phyloP scores from a whole-genome alignment of 805 yeast genomes.

The Millerozyma acaciae region DNA sequence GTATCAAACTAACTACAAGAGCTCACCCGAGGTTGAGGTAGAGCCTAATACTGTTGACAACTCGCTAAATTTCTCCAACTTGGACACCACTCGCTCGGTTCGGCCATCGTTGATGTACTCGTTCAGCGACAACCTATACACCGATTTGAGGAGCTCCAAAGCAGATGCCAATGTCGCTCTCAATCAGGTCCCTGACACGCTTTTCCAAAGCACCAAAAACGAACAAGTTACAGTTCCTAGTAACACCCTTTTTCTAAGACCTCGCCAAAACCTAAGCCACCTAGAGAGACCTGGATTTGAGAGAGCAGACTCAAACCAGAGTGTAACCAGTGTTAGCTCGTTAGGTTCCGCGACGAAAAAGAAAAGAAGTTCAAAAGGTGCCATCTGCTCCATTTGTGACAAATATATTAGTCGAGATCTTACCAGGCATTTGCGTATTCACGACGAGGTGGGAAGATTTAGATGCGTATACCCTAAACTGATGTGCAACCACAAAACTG shows the following conservation, averaged over 20 bases:
- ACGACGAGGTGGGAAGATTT: conserved; percentile 41
- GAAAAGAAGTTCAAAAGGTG: conserved; percentile 31
- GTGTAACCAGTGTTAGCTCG: conserved; percentile 14
- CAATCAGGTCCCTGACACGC: background rate
- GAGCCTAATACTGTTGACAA: no score
- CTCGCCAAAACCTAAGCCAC: conserved; percentile 1
- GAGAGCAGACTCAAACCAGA: conserved; percentile 13
- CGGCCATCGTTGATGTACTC: conserved; percentile 1
- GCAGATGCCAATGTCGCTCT: background rate
- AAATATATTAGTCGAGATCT: conserved; percentile 39
- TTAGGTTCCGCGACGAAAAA: conserved; percentile 13
- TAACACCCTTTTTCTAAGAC: conserved; percentile 1
- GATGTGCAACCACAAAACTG: conserved; percentile 39
- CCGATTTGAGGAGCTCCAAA: background rate
- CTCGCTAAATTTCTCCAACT: background rate
- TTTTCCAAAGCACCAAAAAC: conserved; percentile 1
- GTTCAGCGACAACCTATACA: conserved; percentile 1
- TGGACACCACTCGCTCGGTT: background rate
- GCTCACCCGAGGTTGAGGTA: no score
- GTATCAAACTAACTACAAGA: no score
- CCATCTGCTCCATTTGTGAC: conserved; percentile 37
- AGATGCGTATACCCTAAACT: conserved; percentile 39
- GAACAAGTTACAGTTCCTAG: background rate
- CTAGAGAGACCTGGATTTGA: conserved; percentile 12
- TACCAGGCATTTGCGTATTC: conserved; percentile 41